These are phyloP conservation scores for Ceratocystis destructans DNA, from an alignment of 2,329 filamentous ascomycete species.

Conservation along the genomic window DNA sequence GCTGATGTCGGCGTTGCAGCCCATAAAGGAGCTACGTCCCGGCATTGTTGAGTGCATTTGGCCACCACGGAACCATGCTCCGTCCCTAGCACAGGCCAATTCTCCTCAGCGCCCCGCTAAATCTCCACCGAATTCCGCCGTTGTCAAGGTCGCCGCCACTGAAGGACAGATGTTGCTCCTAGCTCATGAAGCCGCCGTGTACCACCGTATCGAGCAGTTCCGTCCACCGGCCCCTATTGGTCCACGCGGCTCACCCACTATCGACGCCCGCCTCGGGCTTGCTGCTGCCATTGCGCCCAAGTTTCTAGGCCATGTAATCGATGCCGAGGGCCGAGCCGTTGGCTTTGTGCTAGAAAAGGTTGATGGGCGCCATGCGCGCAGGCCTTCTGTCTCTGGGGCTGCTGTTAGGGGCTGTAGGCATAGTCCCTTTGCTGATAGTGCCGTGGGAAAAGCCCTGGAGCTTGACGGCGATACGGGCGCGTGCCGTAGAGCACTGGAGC, in stretches of 20 bases:
- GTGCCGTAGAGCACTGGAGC: background rate
- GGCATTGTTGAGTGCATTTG: conserved; percentile 5
- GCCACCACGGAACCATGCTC: background rate
- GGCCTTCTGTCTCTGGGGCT: background rate
- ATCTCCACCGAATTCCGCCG: background rate
- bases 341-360: conserved; percentile 7
- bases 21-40: background rate
- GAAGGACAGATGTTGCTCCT: conserved; percentile 8
- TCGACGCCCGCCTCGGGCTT: background rate
- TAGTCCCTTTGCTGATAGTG: background rate
- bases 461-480: background rate
- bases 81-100: background rate
- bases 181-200: conserved; percentile 6
- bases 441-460: background rate
- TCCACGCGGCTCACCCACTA: background rate
- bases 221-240: background rate
- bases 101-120: background rate
- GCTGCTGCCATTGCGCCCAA: conserved; percentile 5
- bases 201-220: background rate
- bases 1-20: background rate
- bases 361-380: conserved; percentile 1
- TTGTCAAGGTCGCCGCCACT: conserved; percentile 4
- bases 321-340: conserved; percentile 1
- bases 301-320: conserved; percentile 9
- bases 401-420: too few species aligned